A percentile compares a stretch with the other conserved stretches of the same genome.
Conservation (phyloP, 2,329 filamentous ascomycete species). For the Fusarium albosuccineum region DNA sequence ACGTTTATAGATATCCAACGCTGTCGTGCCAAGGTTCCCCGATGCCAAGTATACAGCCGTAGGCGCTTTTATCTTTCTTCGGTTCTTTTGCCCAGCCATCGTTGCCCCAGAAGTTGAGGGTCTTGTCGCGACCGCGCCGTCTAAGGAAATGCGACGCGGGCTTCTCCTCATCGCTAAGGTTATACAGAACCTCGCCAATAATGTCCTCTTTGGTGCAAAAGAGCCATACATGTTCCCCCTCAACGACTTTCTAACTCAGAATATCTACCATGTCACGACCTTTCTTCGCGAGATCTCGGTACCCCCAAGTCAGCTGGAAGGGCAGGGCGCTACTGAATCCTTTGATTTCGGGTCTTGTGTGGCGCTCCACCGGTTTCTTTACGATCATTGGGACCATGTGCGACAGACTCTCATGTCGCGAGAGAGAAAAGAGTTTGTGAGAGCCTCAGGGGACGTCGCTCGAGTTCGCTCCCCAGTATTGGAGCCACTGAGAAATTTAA, state of each 20-base stretch:
- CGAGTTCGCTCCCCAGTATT: conserved; percentile 68
- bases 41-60: conserved; percentile 80
- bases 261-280: conserved; percentile 76
- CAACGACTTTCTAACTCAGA: conserved; percentile 76
- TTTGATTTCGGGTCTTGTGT: conserved; percentile 81
- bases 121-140: conserved; percentile 70
- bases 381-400: conserved; percentile 79
- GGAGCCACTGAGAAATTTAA: conserved; percentile 71
- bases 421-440: conserved; percentile 69
- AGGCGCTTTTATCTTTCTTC: conserved; percentile 77
- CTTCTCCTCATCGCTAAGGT: conserved; percentile 78
- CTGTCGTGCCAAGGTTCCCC: conserved; percentile 73
- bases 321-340: conserved; percentile 59
- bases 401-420: conserved; percentile 72
- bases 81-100: conserved; percentile 80
- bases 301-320: conserved; percentile 61
- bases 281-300: conserved; percentile 77
- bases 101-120: conserved; percentile 77
- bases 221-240: conserved; percentile 80
- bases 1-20: conserved; percentile 65
- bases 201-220: conserved; percentile 78
- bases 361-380: conserved; percentile 75
- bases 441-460: conserved; percentile 65
- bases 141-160: conserved; percentile 77
- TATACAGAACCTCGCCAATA: conserved; percentile 78